phyloP scores from a whole-genome alignment of 2,329 filamentous ascomycete species.

The Colletotrichum melonis region DNA sequence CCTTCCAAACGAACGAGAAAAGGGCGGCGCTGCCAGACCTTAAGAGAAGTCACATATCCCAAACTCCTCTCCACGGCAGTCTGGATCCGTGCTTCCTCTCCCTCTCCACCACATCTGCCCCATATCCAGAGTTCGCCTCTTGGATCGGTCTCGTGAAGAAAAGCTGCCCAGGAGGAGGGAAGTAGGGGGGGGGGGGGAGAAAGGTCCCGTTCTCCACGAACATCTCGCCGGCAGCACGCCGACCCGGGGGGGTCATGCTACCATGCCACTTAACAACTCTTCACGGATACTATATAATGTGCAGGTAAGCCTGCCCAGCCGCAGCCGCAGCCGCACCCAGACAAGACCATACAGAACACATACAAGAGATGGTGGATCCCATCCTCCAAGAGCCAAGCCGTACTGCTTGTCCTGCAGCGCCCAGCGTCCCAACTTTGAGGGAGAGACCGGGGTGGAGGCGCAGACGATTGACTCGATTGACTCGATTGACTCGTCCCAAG shows the following conservation, averaged over 20 bases:
- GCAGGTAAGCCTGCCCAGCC: neutral
- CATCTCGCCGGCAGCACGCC: slow-evolving; percentile 27
- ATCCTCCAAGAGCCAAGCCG: neutral
- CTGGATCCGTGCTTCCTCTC: neutral
- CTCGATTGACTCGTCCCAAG: slow-evolving; percentile 30
- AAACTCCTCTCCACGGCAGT: neutral
- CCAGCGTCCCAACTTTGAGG: neutral
- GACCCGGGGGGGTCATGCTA: neutral
- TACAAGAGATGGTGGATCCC: too few relatives aligned
- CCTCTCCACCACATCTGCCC: neutral
- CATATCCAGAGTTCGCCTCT: neutral
- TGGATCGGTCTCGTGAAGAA: neutral
- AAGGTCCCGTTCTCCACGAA: slow-evolving; percentile 13
- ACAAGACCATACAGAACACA: neutral
- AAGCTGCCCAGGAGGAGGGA: neutral
- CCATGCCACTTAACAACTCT: neutral
- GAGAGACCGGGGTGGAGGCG: neutral
- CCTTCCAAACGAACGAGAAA: neutral
- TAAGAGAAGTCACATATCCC: slow-evolving; percentile 30
- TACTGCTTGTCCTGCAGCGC: neutral
- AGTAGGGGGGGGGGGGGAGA: neutral
- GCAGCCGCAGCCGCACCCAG: neutral
- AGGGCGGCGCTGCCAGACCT: slow-evolving; percentile 25
- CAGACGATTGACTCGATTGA: slow-evolving; percentile 28
- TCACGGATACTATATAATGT: neutral